Evolutionary conservation across 176 grass and related monocot genomes (phyloP).

Genomic region (Ananas comosus): DNA sequence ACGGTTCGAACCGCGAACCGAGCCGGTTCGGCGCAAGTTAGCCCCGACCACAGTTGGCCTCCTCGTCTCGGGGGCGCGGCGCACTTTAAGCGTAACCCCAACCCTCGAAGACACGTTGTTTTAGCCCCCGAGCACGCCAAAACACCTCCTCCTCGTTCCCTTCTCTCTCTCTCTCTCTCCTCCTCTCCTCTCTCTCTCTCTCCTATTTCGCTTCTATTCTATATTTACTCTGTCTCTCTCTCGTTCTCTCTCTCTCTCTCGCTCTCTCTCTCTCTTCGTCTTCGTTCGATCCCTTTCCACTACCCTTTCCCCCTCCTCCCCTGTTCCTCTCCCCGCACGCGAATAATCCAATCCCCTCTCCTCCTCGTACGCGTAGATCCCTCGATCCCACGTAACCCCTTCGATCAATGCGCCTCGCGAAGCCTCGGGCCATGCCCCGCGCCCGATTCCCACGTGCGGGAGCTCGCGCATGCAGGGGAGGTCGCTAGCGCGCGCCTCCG

Average conservation of each 20-base stretch:
- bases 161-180: neutral
- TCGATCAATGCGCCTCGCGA: neutral
- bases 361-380: neutral
- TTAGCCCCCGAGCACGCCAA: slow-evolving; percentile 2
- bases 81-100: neutral
- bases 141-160: neutral
- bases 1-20: neutral
- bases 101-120: neutral
- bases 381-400: neutral
- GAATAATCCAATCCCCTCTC: neutral
- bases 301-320: neutral
- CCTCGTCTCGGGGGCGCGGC: no score
- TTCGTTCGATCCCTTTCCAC: neutral
- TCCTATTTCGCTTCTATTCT: neutral
- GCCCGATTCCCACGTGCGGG: neutral
- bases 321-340: neutral
- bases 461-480: neutral
- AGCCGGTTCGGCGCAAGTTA: neutral
- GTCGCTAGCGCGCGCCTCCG: neutral
- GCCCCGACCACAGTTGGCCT: neutral
- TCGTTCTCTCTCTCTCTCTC: neutral
- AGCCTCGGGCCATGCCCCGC: neutral
- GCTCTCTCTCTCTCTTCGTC: neutral
- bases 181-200: neutral
- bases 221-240: no score